Evolutionary conservation across 2,329 filamentous ascomycete genomes (phyloP), one percentile per base, ranked within the genome.

Genomic region (Bipolaris sorokiniana): DNA sequence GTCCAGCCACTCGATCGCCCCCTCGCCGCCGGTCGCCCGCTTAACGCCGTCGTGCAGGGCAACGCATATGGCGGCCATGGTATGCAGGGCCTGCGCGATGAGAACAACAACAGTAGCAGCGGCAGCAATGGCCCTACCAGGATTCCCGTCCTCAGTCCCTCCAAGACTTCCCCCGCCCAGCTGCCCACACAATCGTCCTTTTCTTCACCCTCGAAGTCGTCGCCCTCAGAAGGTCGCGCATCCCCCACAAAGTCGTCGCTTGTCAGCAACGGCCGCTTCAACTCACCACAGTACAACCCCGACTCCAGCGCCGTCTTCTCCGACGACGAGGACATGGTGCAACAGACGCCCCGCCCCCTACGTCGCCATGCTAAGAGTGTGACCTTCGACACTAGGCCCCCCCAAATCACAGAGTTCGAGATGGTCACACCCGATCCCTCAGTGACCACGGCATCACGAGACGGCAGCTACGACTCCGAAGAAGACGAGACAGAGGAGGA

Each of bases 371-470:
- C 92, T 46, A 99, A 99, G 82, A 97, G 93, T 70, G 95, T 99
- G 56, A 99, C 94, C 0, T 99, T 99, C 74, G 92, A 98, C 78
- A 90, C 89, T 36, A 92, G 91, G 1, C 94, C 94, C 20, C 95
- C 95, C 22, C 91, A 96, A 73, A 85, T 99, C 70, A 97, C 98
- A 73, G 95, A 99, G 78, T 99, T 98, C 76, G 95, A 98, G 78
- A 93, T 97, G 90, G 90, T 92, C 33, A 99, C 95, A 2, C 95
- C 95, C 10, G 95, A 97, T 72, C 86, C 96, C n/a, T 96, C 93
- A 0, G 83, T 96, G 22, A 91, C 91, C 23, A 94, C 91, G 47
- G 92, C 90, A 66, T 98, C 94, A 11, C 89, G 94, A 7, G 92
- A 97, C 71, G 92, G 92, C 40, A 98, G 94, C 79, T 97, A 91